Evolutionary conservation across 225 moss, liverwort and hornwort species (phyloP), one percentile per base, ranked within the genome.

Genomic region (Rhytidiadelphus loreus): DNA sequence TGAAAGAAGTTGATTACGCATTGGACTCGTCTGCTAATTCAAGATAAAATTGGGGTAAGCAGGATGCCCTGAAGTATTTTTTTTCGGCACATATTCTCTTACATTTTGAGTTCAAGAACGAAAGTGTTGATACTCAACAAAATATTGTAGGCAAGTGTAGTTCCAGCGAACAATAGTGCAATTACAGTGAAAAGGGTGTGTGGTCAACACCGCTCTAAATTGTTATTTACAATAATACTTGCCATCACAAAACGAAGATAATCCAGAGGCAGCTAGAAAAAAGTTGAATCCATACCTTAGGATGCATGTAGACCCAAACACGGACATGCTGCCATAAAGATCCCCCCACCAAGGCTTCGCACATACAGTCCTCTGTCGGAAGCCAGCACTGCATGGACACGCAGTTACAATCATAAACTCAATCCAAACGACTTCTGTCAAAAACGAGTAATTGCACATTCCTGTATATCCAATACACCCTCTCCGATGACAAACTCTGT

Each of bases 301-400:
- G 95, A 86, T 97, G 98, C 97, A 96, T 98, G 91, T 96, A 99
- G 55, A 99, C 87, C 99, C 99, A 99, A 77, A 97, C 83, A 82
- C 93, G 92, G 71, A 95, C 88, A 72, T 92, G 92, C 85, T 92
- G 86, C 96, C 96, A 96, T 85, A 97, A 91, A 43, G 92, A 89
- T 61, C 96, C 95, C 60, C 57, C 90, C 64, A 92, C 90, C 72
- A 96, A 91, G 52, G 91, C 89, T 68, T 89, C 90, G 65, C 99
- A 99, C 96, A 99, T 95, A 75, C 99, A 99, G 88, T 99, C 99
- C 90, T 93, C 88, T 32, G 89, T 90, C 8, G 99, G 99, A 78
- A 99, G 96, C 99, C 97, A 99, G 89, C 99, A 99, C 97, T 96
- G 93, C 61, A 86, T 59, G 78, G 13, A 76, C 74, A 85, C 79